A percentile compares a stretch with the other conserved stretches of the same genome.
These are phyloP conservation scores for Eucalyptus camaldulensis DNA, from an alignment of 345 rosid genomes.

Conservation along the genomic window DNA sequence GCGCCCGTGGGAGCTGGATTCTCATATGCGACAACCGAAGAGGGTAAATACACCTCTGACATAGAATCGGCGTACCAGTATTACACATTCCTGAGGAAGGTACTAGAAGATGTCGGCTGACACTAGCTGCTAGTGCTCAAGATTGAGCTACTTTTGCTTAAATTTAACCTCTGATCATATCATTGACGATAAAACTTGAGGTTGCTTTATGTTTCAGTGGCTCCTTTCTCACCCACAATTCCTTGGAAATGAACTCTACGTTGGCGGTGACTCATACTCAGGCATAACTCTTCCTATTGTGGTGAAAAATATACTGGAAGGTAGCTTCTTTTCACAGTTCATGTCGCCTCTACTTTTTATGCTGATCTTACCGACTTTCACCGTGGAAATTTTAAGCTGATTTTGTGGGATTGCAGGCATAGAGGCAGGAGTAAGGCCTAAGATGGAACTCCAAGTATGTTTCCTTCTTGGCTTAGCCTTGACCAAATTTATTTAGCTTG, in stretches of 20 bases:
- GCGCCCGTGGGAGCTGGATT: slow-evolving; percentile 26
- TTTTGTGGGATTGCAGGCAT: slow-evolving; percentile 6
- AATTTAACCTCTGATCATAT: neutral
- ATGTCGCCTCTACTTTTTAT: neutral
- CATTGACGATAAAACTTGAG: neutral
- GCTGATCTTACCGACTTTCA: neutral
- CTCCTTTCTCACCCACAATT: slow-evolving; percentile 14
- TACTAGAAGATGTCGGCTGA: neutral
- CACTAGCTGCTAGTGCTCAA: neutral
- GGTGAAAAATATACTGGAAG: slow-evolving; percentile 5
- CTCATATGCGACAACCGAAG: slow-evolving; percentile 5
- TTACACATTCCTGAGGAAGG: slow-evolving; percentile 16
- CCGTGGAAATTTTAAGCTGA: neutral
- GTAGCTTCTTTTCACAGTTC: neutral
- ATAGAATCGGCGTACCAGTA: slow-evolving; percentile 1
- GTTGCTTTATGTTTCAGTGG: slow-evolving; percentile 14
- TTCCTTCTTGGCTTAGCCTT: neutral
- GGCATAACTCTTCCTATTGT: slow-evolving; percentile 16
- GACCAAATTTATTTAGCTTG: neutral
- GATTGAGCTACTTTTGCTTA: neutral
- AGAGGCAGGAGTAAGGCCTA: slow-evolving; percentile 3
- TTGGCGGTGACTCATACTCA: slow-evolving; percentile 34
- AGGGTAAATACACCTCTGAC: neutral
- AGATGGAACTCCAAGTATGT: slow-evolving; percentile 18
- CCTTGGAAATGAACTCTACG: slow-evolving; percentile 12